A percentile compares a stretch with the other conserved stretches of the same genome.
Conservation (phyloP, 1,139 yeast species). For the Blastobotrys apis region DNA sequence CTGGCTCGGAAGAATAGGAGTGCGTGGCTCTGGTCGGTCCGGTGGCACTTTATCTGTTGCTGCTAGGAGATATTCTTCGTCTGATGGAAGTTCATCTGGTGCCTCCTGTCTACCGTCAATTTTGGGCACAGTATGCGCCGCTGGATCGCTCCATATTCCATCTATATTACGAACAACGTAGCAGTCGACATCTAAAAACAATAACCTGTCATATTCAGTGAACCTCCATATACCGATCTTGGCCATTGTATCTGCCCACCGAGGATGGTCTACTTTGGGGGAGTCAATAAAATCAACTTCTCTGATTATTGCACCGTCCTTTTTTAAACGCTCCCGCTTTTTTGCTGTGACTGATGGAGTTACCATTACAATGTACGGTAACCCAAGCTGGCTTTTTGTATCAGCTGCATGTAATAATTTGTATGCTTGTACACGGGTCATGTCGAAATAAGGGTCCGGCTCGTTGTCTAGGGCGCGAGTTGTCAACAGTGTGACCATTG, state of each 20-base stretch:
- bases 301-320: neutral
- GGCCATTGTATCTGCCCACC: conserved; percentile 7
- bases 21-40: neutral
- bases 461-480: neutral
- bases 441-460: conserved; percentile 4
- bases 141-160: conserved; percentile 7
- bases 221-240: conserved; percentile 8
- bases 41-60: neutral
- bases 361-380: neutral
- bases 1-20: neutral
- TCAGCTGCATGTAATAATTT: neutral
- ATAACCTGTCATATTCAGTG: conserved; percentile 1
- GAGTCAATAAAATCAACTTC: neutral
- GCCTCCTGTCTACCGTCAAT: neutral
- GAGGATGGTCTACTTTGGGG: neutral
- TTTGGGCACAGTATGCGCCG: neutral
- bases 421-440: conserved; percentile 2
- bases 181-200: conserved; percentile 5
- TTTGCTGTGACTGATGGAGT: neutral
- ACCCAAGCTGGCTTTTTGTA: neutral
- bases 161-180: conserved; percentile 1
- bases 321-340: neutral
- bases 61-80: conserved; percentile 1
- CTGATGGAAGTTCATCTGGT: neutral
- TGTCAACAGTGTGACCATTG: conserved; percentile 1